Base-by-base conservation (phyloP, 257 asterid genomes). In the Perilla frutescens region DNA sequence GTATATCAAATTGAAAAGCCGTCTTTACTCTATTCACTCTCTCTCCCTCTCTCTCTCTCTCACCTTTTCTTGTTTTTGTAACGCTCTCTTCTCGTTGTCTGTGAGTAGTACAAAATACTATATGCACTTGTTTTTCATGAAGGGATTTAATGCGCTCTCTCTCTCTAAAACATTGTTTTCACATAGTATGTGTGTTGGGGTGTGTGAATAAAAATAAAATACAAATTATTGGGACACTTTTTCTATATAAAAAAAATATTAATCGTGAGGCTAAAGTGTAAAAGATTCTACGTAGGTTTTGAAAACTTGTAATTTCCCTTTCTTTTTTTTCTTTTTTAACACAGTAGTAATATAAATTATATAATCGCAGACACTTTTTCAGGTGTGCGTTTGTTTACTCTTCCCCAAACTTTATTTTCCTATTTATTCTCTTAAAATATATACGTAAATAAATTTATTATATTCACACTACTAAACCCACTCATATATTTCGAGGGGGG, bases 1-100 rank as follows among this genome's bases (percentile, higher is more conserved):
- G 37, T 43, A 57, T 36, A 58, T 14, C 44, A 59, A 80, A 80
- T 83, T 56, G 83, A 77, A 80, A 71, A 74, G 63, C 67, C 63
- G 68, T 32, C 69, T 76, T 74, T 70, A 76, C 80, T 76, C 78
- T 32, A 49, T 48, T n/a, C 55, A 48, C 20, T 49, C 15, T 26
- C 75, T 10, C 68, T 34, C 53, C 55, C 71, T 62, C 63, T 37
- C 49, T 61, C 66, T 37, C 48, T 37, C 66, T 29, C 58, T 65
- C 75, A 47, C 68, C 45, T 39, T 75, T 80, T 57, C 76, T 75
- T 65, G 78, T 37, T 71, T 20, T 47, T 78, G 82, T 68, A 78
- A 84, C 82, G 78, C 81, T 72, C 81, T 39, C 66, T 48, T 66
- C 76, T 77, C 78, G 79, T 68, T 53, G 68, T 68, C 62, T 78